A percentile compares a stretch with the other conserved stretches of the same genome.
phyloP scores from a whole-genome alignment of 2,329 filamentous ascomycete species.

The Xylaria sp. region DNA sequence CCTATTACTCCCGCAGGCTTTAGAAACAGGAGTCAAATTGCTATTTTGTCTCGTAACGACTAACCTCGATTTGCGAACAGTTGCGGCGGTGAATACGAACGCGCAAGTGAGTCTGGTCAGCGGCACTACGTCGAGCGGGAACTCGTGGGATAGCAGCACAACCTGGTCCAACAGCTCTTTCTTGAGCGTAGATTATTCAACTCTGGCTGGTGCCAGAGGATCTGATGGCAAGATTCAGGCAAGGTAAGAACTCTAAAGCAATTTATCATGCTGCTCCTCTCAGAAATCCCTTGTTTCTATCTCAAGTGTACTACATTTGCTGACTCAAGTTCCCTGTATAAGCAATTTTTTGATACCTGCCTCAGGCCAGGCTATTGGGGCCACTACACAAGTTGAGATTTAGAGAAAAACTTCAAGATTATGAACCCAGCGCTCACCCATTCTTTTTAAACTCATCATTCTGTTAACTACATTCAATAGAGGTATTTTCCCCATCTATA shows the following conservation, averaged over 20 bases:
- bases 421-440: no score
- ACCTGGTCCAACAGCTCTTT: slow-evolving; percentile 56
- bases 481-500: no score
- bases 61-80: slow-evolving; percentile 3
- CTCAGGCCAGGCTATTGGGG: slow-evolving; percentile 53
- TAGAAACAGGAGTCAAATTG: no score
- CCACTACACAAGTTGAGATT: slow-evolving; percentile 48
- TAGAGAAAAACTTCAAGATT: neutral
- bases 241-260: neutral
- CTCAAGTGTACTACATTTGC: neutral
- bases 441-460: no score
- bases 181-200: slow-evolving; percentile 50
- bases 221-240: slow-evolving; percentile 52
- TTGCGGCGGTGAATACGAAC: slow-evolving; percentile 53
- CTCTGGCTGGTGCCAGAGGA: slow-evolving; percentile 52
- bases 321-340: neutral
- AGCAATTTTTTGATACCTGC: slow-evolving; percentile 56
- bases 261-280: no score
- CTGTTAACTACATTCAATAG: no score
- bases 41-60: no score
- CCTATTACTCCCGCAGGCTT: no score
- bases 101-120: slow-evolving; percentile 44
- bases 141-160: slow-evolving; percentile 55
- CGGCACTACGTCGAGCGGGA: slow-evolving; percentile 49
- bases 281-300: neutral